phyloP scores from a whole-genome alignment of 208 protist species.

The Leishmania tarentolae region DNA sequence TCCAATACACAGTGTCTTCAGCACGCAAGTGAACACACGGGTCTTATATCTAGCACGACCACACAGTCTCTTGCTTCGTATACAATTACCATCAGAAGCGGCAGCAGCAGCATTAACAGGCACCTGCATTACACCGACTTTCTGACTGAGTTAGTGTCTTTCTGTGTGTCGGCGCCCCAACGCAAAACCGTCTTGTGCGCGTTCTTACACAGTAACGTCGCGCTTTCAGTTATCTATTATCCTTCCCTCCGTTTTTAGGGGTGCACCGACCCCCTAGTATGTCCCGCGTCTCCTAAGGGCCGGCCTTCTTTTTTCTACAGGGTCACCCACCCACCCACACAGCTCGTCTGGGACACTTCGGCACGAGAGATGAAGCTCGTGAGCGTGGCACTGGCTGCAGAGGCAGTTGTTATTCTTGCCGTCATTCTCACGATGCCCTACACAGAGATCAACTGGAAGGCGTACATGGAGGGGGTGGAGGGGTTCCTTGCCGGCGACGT shows the following conservation, averaged over 20 bases:
- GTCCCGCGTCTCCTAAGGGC: background rate
- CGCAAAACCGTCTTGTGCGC: background rate
- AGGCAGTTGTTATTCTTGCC: slow-evolving; percentile 40
- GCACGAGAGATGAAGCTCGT: slow-evolving; percentile 29
- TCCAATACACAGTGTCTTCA: background rate
- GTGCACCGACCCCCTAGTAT: background rate
- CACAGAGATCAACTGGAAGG: slow-evolving; percentile 91
- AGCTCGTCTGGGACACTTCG: background rate
- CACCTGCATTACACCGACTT: background rate
- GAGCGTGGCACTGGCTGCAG: slow-evolving; percentile 20
- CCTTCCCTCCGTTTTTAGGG: background rate
- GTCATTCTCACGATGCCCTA: slow-evolving; percentile 57
- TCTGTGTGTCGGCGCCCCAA: background rate
- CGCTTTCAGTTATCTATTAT: background rate
- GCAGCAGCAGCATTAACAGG: background rate
- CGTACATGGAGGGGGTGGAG: slow-evolving; percentile 91
- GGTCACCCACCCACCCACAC: background rate
- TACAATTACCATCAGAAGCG: background rate
- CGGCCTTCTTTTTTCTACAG: background rate
- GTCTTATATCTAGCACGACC: background rate
- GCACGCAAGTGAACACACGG: background rate
- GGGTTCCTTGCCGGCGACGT: slow-evolving; percentile 75
- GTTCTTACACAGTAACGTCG: background rate
- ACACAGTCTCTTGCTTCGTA: background rate
- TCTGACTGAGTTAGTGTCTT: background rate